Base-by-base conservation (phyloP, 2,329 filamentous ascomycete genomes). In the Paecilomyces sp. region DNA sequence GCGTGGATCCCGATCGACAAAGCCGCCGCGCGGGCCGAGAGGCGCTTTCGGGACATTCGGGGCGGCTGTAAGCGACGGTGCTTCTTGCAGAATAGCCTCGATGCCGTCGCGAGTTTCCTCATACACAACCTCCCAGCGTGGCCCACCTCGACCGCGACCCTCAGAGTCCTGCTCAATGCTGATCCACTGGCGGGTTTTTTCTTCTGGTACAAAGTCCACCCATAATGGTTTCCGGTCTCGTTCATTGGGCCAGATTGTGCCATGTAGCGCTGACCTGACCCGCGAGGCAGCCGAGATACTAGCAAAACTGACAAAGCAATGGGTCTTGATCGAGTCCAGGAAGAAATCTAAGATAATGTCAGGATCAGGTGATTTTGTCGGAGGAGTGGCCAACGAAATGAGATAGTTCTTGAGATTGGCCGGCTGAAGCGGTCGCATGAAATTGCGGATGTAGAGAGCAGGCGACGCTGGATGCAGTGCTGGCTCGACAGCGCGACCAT, bases 201-300 rank as follows among this genome's bases (percentile, higher is more conserved):
- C 86, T 18, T 88, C 83, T 0, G 93, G 93, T 22, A 97, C 82
- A 72, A 94, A 97, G 72, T 99, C 94, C 3, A 91, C 90, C 84
- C 88, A 95, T 0, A 97, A 81, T 0, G 87, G 82, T 72, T 94
- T 95, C 33, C 94, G 84, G 65, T 88, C 90, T 60, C 88, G 86
- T 76, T 97, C 93, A 60, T 92, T 85, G 0, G 93, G 93, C 91
- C 92, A 97, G 36, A 92, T 83, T 24, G 83, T 83, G 60, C 86
- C 85, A 74, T 99, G 93, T 1, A 97, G 79, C 2, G 84, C 83
- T 9, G 85, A 83, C 55, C 93, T 88, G 8, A 90, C 92, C 24
- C 91, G 84, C 0, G 88, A 86, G 3, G 94, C 94, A 3, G 89
- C 87, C 2, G 86, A 79, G 9, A 86, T 79, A 54, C 81, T 88